phyloP scores from a whole-genome alignment of 306 rosid species.

The Lathyrus tuberosus region DNA sequence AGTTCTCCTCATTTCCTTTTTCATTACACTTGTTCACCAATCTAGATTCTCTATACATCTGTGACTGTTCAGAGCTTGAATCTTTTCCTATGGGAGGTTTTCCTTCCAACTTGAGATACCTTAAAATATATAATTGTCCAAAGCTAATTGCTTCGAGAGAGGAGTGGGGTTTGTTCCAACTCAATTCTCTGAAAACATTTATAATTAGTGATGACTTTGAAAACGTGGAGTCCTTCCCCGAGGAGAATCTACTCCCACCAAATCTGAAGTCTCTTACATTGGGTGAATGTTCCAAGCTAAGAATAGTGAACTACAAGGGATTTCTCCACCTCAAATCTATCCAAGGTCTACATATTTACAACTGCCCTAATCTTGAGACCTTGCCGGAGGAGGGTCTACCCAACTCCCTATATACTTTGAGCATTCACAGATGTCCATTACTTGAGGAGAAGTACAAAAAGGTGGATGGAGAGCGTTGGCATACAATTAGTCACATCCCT shows the following conservation, averaged over 20 bases:
- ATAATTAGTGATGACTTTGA: not conserved
- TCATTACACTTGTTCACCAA: not conserved
- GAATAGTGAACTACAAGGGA: too few relatives aligned
- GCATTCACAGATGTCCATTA: not conserved
- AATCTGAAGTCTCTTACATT: too few relatives aligned
- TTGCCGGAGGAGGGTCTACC: slow-evolving; percentile 30
- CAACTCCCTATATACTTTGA: not conserved
- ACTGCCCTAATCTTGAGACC: too few relatives aligned
- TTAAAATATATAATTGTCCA: not conserved
- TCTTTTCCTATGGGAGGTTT: not conserved
- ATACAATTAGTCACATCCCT: slow-evolving; percentile 29
- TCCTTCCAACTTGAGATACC: not conserved
- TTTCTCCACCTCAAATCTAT: slow-evolving; percentile 32
- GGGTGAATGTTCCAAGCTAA: too few relatives aligned
- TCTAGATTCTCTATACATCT: not conserved
- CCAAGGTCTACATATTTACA: too few relatives aligned
- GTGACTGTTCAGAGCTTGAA: not conserved
- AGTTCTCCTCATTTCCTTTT: not conserved
- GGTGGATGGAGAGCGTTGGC: slow-evolving; percentile 24
- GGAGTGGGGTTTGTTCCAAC: slow-evolving; percentile 20
- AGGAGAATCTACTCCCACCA: too few relatives aligned
- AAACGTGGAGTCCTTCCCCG: slow-evolving; percentile 16
- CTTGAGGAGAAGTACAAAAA: not conserved
- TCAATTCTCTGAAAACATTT: not conserved
- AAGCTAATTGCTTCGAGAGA: slow-evolving; percentile 5